Conservation (phyloP, 1,139 yeast genomes). For the Sugiyamaella paludigena region DNA sequence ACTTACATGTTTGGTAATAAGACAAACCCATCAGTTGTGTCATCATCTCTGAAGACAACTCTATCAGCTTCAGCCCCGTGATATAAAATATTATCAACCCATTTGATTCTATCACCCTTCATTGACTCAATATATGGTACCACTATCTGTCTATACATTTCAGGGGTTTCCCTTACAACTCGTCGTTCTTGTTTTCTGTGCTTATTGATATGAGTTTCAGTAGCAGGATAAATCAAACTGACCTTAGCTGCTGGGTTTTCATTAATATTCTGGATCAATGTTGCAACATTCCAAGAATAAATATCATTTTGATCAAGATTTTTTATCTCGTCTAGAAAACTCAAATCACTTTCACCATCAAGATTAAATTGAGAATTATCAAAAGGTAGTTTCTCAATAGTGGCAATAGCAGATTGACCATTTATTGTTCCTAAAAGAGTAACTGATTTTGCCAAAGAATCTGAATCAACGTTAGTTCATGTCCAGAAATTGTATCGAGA, state of each 20-base stretch:
- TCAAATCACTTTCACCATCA: constrained; percentile 16
- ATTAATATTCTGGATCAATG: constrained; percentile 49
- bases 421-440: constrained; percentile 66
- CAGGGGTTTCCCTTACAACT: constrained; percentile 77
- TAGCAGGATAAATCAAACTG: constrained; percentile 85
- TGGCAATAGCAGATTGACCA: constrained; percentile 60
- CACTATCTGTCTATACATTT: constrained; percentile 58
- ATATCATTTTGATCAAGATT: constrained; percentile 71
- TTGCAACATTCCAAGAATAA: constrained; percentile 73
- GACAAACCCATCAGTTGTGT: constrained; percentile 47
- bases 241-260: constrained; percentile 62
- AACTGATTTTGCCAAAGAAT: constrained; percentile 63
- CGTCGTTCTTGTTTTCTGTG: constrained; percentile 58
- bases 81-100: constrained; percentile 85
- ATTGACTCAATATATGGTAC: constrained; percentile 74
- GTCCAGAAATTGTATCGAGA: too few relatives aligned
- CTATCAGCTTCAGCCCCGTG: constrained; percentile 85
- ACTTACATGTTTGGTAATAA: constrained; percentile 42
- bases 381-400: constrained; percentile 72
- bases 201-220: constrained; percentile 77
- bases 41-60: constrained; percentile 61
- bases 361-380: constrained; percentile 22
- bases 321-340: constrained; percentile 34
- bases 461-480: constrained; percentile 25
- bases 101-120: constrained; percentile 74